Conservation (phyloP, 352 stramenopile genomes). For the Phytopythium litorale region DNA sequence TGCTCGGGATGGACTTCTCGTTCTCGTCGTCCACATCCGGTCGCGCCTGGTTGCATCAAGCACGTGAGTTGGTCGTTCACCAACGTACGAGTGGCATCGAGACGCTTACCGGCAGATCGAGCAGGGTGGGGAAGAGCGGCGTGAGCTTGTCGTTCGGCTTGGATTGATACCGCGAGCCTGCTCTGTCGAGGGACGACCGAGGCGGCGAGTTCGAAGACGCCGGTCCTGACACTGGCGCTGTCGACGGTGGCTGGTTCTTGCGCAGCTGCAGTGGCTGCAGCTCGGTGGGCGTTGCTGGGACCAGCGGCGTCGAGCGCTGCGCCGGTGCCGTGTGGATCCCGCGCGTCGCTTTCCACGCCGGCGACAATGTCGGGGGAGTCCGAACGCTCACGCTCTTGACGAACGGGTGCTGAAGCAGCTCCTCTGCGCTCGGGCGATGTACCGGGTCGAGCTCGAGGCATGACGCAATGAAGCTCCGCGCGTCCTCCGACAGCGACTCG, state of each 20-base stretch:
- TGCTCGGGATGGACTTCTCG: constrained; percentile 6
- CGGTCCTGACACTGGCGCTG: not conserved
- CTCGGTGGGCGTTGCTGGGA: not conserved
- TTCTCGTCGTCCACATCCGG: constrained; percentile 6
- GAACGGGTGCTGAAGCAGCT: constrained; percentile 91
- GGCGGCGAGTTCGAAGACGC: not conserved
- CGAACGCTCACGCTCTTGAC: constrained; percentile 18
- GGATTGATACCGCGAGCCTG: not conserved
- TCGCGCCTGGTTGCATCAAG: not conserved
- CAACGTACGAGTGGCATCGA: not conserved
- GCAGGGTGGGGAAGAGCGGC: constrained; percentile 3
- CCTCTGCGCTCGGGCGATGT: constrained; percentile 74
- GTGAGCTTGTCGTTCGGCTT: constrained; percentile 3
- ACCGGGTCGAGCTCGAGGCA: constrained; percentile 48
- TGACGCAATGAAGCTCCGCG: constrained; percentile 39
- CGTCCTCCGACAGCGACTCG: constrained; percentile 29
- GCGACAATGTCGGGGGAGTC: not conserved
- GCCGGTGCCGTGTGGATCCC: constrained; percentile 1
- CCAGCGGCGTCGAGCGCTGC: not conserved
- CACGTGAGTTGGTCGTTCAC: not conserved
- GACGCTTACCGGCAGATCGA: constrained; percentile 4
- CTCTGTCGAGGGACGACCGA: not conserved
- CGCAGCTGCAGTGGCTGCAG: not conserved
- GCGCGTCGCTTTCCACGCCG: not conserved
- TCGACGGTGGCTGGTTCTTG: not conserved